phyloP scores from a whole-genome alignment of 352 stramenopile species.

The Pythium inflatum region DNA sequence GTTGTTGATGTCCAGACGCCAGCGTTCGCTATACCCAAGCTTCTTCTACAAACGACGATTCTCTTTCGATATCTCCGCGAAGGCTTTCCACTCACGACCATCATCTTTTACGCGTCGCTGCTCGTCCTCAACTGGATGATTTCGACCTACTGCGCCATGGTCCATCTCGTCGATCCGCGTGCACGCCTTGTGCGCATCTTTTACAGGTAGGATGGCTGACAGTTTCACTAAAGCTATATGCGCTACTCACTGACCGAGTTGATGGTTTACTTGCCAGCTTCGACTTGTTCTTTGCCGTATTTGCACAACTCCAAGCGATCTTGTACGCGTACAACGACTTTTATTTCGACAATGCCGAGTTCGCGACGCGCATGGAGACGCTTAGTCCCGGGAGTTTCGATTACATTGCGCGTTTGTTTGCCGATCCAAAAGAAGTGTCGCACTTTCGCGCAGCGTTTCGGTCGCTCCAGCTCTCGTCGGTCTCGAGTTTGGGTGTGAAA shows the following conservation, averaged over 20 bases:
- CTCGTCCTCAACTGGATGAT: conserved; percentile 54
- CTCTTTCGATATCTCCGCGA: conserved; percentile 45
- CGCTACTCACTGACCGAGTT: neutral
- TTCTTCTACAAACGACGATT: conserved; percentile 51
- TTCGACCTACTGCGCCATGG: conserved; percentile 43
- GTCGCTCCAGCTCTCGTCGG: conserved; percentile 46
- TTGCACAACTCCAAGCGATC: conserved; percentile 50
- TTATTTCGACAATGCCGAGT: conserved; percentile 45
- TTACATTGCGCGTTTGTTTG: conserved; percentile 45
- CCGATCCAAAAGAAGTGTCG: conserved; percentile 48
- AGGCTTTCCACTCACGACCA: conserved; percentile 45
- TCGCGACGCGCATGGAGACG: conserved; percentile 38
- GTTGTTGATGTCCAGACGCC: conserved; percentile 35
- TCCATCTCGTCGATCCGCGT: conserved; percentile 5
- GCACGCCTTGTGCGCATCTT: conserved; percentile 15
- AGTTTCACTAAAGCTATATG: too few species aligned
- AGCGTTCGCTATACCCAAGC: conserved; percentile 48
- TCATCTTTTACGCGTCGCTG: conserved; percentile 47
- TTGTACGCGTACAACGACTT: conserved; percentile 51
- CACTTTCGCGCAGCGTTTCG: conserved; percentile 52
- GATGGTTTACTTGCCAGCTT: too few species aligned
- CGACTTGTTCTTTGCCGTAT: conserved; percentile 67
- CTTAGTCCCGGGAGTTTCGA: conserved; percentile 41
- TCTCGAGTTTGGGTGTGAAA: conserved; percentile 36
- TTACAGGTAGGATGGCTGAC: conserved; percentile 30